Evolutionary conservation across 2,329 filamentous ascomycete species (phyloP), one percentile per base, ranked within the genome.

Genomic region (Hymenoscyphus albidus): DNA sequence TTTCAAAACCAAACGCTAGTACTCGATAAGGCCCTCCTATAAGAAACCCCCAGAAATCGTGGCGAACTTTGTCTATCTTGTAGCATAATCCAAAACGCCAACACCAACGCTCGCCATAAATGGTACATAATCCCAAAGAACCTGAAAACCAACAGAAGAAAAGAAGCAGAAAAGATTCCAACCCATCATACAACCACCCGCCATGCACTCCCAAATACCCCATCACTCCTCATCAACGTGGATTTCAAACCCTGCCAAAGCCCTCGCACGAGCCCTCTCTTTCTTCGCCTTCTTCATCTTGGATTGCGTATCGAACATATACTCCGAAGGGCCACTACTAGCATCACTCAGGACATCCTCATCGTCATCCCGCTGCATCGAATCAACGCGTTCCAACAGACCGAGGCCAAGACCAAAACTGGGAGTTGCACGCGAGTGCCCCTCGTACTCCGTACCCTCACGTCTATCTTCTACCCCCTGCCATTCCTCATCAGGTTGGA

Each of bases 271-370:
- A 2, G 5, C 9, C 35, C 35, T 5, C 5, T 35, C 35, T 4
- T 10, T 35, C 35, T 7, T 35, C 35, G 3, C 5, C 9, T 7
- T 9, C 35, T 35, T 35, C 1, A 31, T n/a, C 16, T 31, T 57
- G 1, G 54, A 77, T 66, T 82, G 80, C 13, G 80, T 84, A 71
- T 80, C 84, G 5, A 83, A 35, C 6, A 6, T 80, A 68, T 86
- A 86, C 70, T 86, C 84, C 18, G 80, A 83, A 1, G 84, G 84
- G 69, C 80, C 78, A 72, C 82, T 83, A 70, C 83, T 85, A 39
- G 67, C 70, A 51, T 78, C 75, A 62, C 77, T 79, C 54, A 68
- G 10, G 10, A 12, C 35, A 35, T 77, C 74, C 10, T 75, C 73
- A 22, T 74, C 60, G 1, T 58, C 58, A 14, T 7, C 38, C n/a